These are phyloP conservation scores for Rhytidhysteron rufulum DNA, from an alignment of 2,329 filamentous ascomycete genomes.

Conservation along the genomic window DNA sequence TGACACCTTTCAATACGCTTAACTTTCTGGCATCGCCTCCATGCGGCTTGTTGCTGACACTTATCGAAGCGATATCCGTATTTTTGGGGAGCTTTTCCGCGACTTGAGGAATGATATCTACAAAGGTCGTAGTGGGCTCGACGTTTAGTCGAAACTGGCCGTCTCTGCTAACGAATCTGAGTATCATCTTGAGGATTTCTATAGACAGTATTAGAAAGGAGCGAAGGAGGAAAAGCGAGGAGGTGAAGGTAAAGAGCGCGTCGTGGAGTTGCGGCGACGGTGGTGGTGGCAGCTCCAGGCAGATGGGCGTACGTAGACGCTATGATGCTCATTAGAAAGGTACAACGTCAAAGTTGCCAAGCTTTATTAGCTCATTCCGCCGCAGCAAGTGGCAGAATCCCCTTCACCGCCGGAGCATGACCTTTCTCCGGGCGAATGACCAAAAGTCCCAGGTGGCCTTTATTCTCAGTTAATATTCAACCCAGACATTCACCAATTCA, in stretches of 20 bases:
- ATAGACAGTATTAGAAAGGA: background rate
- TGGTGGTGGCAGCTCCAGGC: too few species aligned
- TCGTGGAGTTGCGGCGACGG: background rate
- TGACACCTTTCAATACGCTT: constrained; percentile 50
- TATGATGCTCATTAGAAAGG: constrained; percentile 1
- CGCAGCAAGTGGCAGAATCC: background rate
- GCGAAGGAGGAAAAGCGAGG: background rate
- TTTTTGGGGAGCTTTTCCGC: constrained; percentile 58
- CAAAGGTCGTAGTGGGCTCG: constrained; percentile 70
- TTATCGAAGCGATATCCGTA: constrained; percentile 52
- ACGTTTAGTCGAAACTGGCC: constrained; percentile 85
- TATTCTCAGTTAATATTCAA: too few species aligned
- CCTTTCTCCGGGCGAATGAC: background rate
- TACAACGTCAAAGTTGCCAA: background rate
- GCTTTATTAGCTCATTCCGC: background rate
- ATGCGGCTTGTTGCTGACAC: constrained; percentile 58
- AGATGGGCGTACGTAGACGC: constrained; percentile 2
- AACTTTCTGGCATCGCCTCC: constrained; percentile 56
- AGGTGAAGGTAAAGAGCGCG: background rate
- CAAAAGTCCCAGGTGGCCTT: too few species aligned
- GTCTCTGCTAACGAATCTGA: constrained; percentile 85
- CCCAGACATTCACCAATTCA: too few species aligned
- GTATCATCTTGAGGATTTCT: constrained; percentile 59
- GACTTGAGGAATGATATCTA: constrained; percentile 52
- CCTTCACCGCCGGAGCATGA: constrained; percentile 1